These are phyloP conservation scores for Pichia kudriavzevii DNA, from an alignment of 1,139 yeast species.

Conservation along the genomic window DNA sequence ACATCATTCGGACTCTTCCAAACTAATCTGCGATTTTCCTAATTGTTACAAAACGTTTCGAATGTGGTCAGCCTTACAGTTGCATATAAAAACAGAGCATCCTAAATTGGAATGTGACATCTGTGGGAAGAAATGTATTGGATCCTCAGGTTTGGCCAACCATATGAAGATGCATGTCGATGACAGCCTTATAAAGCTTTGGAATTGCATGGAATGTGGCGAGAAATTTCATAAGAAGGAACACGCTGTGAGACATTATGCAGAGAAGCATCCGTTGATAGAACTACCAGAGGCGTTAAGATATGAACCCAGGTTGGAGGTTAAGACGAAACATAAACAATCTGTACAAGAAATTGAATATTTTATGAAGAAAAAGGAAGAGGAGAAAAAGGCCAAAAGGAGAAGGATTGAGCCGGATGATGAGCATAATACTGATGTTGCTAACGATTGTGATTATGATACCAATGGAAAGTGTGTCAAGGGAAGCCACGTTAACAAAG, in stretches of 20 bases:
- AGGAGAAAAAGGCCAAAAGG: constrained; percentile 2
- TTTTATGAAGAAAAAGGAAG: constrained; percentile 7
- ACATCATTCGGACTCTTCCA: constrained; percentile 49
- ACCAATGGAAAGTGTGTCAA: not conserved
- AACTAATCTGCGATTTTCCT: constrained; percentile 54
- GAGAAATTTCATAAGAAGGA: constrained; percentile 37
- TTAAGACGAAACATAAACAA: not conserved
- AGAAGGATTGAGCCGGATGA: not conserved
- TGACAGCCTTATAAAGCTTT: constrained; percentile 41
- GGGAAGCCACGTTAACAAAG: not conserved
- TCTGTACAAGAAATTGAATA: constrained; percentile 1
- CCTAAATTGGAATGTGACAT: constrained; percentile 58
- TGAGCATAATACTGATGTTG: not conserved
- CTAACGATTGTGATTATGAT: not conserved
- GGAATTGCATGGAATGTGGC: constrained; percentile 54
- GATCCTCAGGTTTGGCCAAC: constrained; percentile 58
- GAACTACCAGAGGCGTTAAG: constrained; percentile 15
- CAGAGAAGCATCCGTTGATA: constrained; percentile 28
- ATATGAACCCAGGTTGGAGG: constrained; percentile 8
- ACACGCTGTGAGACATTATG: constrained; percentile 38
- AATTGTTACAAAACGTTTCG: constrained; percentile 56
- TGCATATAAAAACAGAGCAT: constrained; percentile 66
- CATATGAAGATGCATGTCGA: constrained; percentile 64
- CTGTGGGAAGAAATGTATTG: constrained; percentile 73
- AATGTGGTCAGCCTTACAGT: constrained; percentile 71